Evolutionary conservation across 1,139 yeast genomes (phyloP), one percentile per base, ranked within the genome.

Genomic region (Suhomyces guaymorum): DNA sequence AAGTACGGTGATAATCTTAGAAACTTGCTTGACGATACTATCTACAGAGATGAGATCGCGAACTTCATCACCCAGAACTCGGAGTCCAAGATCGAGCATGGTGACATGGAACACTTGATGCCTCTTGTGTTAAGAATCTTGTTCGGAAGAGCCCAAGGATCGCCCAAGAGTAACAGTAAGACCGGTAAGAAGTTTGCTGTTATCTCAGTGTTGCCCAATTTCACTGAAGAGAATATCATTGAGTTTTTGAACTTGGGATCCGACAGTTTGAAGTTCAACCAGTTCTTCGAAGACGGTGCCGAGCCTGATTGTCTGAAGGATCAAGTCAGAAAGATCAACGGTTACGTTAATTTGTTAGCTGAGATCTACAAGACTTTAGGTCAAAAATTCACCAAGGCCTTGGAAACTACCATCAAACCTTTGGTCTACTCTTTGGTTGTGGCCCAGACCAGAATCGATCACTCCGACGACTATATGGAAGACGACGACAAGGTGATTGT

Each of bases 11-110:
- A 85, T 44, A 82, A 82, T 46, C 66, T 94, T 49, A 73, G 65
- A 35, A 89, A 85, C 47, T 62, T 94, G 38, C 64, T 92, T 19
- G 96, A 90, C 54, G 96, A 89, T 44, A 76, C 87, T 2, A 66
- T 82, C 15, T 90, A 88, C 62, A 78, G 88, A 41, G 98, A 94
- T 57, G 97, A 90, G 57, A 64, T 90, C 22, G 66, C 86, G 20
- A 76, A 74, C 22, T 71, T 92, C 30, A 63, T 87, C 23, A 63
- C 75, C 5, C 46, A 47, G 21, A 78, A 72, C n/a, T 66, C 74
- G n/a, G 70, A 70, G 7, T 64, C 76, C 3, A 60, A 64, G 2
- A 70, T 89, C 33, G 89, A 84, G 46, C 70, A 66, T 10, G 69
- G 67, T 6, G 97, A 90, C 53, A 65, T 74, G 14, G 64, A 58